Evolutionary conservation across 2,329 filamentous ascomycete species (phyloP).

Genomic region (Ascosphaera apis): DNA sequence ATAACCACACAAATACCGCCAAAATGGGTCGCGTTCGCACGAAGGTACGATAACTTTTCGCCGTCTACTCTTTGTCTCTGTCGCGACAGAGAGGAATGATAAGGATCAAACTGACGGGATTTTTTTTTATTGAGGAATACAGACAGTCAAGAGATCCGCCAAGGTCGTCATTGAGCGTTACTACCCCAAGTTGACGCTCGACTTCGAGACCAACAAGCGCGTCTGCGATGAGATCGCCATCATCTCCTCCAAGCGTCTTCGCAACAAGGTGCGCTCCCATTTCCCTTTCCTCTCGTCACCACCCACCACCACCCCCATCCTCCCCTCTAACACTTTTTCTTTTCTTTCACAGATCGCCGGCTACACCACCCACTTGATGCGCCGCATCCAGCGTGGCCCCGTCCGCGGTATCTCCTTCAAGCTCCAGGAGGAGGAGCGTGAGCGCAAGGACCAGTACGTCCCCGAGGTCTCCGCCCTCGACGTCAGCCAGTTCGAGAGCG

Average conservation of each 20-base stretch:
- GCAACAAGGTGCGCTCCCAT: conserved; percentile 61
- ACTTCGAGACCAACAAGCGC: conserved; percentile 99
- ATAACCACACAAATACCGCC: conserved; percentile 11
- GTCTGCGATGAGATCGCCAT: conserved; percentile 99
- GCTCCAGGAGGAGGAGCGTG: conserved; percentile 99
- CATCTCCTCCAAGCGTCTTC: conserved; percentile 94
- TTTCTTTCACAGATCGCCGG: conserved; percentile 51
- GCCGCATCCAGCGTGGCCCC: conserved; percentile 97
- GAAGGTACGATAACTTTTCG: conserved; percentile 13
- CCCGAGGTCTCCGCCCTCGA: conserved; percentile 97
- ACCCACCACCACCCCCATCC: not conserved
- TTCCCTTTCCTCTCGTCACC: not conserved
- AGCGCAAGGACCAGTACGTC: conserved; percentile 99
- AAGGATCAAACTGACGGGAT: conserved; percentile 2
- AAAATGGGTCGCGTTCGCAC: conserved; percentile 28
- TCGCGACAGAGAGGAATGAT: not conserved
- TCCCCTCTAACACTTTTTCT: not conserved
- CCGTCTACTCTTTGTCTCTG: conserved; percentile 1
- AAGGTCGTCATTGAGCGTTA: conserved; percentile 99
- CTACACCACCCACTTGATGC: conserved; percentile 98
- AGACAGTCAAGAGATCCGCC: conserved; percentile 65
- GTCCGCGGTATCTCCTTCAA: conserved; percentile 99
- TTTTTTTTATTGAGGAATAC: conserved; percentile 3
- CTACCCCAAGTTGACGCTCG: conserved; percentile 93
- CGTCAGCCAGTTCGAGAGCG: conserved; percentile 83